Conservation (phyloP, 768 basidiomycete species). For the Postia placenta region DNA sequence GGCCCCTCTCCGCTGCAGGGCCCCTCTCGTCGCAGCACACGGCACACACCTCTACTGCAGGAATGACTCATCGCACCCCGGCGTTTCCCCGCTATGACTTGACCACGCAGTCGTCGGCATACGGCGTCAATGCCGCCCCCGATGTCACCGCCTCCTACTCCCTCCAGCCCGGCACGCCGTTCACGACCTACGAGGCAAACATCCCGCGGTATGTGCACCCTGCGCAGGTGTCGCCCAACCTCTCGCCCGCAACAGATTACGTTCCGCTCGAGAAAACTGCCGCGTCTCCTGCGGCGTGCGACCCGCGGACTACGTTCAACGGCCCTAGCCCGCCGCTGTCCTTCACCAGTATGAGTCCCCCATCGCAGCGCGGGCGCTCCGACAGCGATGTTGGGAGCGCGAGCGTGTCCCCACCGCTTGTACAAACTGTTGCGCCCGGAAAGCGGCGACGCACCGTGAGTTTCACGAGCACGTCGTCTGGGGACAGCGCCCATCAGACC, state of each 20-base stretch:
- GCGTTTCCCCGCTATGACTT: no score
- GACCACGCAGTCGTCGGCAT: slow-evolving; percentile 6
- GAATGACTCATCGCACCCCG: slow-evolving; percentile 6
- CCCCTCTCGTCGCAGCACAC: not conserved
- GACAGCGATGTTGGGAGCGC: slow-evolving; percentile 7
- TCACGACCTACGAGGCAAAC: slow-evolving; percentile 5
- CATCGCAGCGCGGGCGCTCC: not conserved
- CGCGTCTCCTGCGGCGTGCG: slow-evolving; percentile 7
- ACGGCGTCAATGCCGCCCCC: slow-evolving; percentile 1
- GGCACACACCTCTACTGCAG: not conserved
- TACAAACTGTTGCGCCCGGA: slow-evolving; percentile 7
- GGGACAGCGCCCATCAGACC: slow-evolving; percentile 3
- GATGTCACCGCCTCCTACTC: no score
- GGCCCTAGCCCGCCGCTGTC: not conserved
- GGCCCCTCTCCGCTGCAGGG: not conserved
- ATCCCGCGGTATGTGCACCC: slow-evolving; percentile 16
- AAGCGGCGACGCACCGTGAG: slow-evolving; percentile 14
- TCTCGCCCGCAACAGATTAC: slow-evolving; percentile 11
- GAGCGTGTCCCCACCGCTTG: slow-evolving; percentile 10
- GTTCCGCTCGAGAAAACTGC: slow-evolving; percentile 10
- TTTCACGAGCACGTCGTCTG: slow-evolving; percentile 11
- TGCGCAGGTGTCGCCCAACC: slow-evolving; percentile 13
- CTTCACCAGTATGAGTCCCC: not conserved
- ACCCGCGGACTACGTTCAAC: slow-evolving; percentile 14
- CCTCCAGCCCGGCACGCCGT: slow-evolving; percentile 7